Base-by-base conservation (phyloP, 345 rosid genomes). In the Populus alba region DNA sequence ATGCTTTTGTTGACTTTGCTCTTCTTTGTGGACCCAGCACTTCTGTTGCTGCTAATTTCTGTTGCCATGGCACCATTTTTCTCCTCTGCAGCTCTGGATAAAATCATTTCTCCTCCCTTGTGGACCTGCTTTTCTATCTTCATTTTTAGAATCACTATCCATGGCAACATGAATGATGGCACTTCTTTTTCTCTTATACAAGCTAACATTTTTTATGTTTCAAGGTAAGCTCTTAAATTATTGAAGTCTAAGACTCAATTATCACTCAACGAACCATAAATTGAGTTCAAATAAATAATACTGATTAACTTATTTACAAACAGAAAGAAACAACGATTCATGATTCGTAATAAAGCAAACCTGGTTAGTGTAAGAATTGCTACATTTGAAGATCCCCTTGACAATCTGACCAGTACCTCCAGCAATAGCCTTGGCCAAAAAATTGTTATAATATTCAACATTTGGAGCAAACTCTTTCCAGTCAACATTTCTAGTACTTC, bases 341-440 rank as follows among this genome's bases (percentile, higher is more conserved):
- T 5, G 35, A 63, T 2, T 53, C n/a, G 23, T 23, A 63, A 16
- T 25, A 59, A 80, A 69, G 37, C 69, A 45, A 71, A 93, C 98
- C 99, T 92, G 92, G 80, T 85, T 90, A 38, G 93, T 84, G 88
- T 93, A 95, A 74, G 92, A 91, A 85, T 93, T 92, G 79, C 91
- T 91, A 69, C 91, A 88, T 65, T 57, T 88, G 75, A 95, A 95
- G 70, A 95, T 90, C 45, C 98, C 98, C 69, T 87, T 90, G 29
- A 93, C 91, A 59, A 95, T 90, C 81, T 92, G 99, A 63, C 98
- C 97, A 49, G 97, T 95, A n/a, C 98, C 98, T 75, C 94, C 98
- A 1, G 98, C 98, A 67, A 93, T 93, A 10, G 96, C 98, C 86
- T 84, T 89, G 17, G 98, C 94, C 72, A 94, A 82, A 83, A 92